Percentiles rank a stretch among this genome's conserved stretches.
phyloP scores from a whole-genome alignment of 1,284 basidiomycete genomes.

The Ustilago lituana region DNA sequence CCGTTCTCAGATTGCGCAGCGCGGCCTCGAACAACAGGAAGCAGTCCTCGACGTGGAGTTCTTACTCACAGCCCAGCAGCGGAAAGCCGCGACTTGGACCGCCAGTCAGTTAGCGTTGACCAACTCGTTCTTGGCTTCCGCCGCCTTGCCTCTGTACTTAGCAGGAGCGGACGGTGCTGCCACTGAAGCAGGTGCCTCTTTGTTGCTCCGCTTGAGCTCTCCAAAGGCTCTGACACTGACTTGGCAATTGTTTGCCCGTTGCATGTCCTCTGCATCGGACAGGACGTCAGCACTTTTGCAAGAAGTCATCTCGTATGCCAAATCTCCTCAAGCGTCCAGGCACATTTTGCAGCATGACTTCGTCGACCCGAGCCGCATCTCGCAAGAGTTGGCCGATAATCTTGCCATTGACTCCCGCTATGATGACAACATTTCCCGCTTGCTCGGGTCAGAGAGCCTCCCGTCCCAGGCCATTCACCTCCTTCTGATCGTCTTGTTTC shows the following conservation, averaged over 20 bases:
- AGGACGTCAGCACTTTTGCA: conserved; percentile 11
- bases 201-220: conserved; percentile 27
- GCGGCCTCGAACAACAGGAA: conserved; percentile 12
- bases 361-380: conserved; percentile 10
- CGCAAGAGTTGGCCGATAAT: conserved; percentile 14
- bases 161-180: conserved; percentile 4
- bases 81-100: conserved; percentile 21
- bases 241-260: conserved; percentile 9
- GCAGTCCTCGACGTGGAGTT: neutral
- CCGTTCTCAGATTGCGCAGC: conserved; percentile 13
- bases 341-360: conserved; percentile 2
- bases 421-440: conserved; percentile 25
- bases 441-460: conserved; percentile 10
- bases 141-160: conserved; percentile 19
- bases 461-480: conserved; percentile 13
- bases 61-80: neutral
- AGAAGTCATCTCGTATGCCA: conserved; percentile 14
- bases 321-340: conserved; percentile 1
- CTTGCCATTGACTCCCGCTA: conserved; percentile 38
- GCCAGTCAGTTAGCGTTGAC: conserved; percentile 21
- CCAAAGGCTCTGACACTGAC: conserved; percentile 16
- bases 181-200: conserved; percentile 14
- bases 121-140: conserved; percentile 28
- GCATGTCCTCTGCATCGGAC: conserved; percentile 2
- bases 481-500: conserved; percentile 25